phyloP scores from a whole-genome alignment of 495 filamentous ascomycete species.

The Neurospora sp. region DNA sequence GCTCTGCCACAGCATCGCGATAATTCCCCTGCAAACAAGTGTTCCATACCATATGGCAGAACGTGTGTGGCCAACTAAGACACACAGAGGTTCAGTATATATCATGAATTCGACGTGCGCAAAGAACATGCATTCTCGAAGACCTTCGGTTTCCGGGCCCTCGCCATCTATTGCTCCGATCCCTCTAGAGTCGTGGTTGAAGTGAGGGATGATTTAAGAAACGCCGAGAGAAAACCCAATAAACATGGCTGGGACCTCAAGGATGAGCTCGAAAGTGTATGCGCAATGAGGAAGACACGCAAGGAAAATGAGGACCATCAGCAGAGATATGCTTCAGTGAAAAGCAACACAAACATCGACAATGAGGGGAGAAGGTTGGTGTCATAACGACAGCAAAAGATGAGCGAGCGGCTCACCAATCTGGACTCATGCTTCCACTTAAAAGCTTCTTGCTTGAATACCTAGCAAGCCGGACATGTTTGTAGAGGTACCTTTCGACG shows the following conservation, averaged over 20 bases:
- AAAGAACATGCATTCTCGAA: neutral
- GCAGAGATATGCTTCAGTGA: neutral
- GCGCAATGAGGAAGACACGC: neutral
- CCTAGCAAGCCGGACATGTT: neutral
- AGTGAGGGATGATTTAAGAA: neutral
- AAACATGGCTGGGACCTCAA: neutral
- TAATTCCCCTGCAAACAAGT: neutral
- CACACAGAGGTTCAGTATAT: neutral
- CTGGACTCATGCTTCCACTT: neutral
- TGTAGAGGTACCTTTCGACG: neutral
- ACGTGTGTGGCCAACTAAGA: neutral
- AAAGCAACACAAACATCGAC: neutral
- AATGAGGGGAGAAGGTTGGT: neutral
- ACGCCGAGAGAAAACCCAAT: neutral
- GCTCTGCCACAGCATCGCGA: neutral
- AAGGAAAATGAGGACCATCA: neutral
- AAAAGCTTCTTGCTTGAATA: neutral
- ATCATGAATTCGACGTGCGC: neutral
- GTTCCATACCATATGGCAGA: neutral
- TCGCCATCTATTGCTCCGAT: neutral
- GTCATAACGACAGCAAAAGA: neutral
- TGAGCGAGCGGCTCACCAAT: neutral
- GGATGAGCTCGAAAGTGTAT: neutral
- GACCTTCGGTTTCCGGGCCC: neutral
- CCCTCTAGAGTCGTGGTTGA: neutral